A percentile compares a stretch with the other conserved stretches of the same genome.
These are phyloP conservation scores for Mortierella sp. DNA, from an alignment of 371 early-diverging fungal genomes.

Conservation along the genomic window DNA sequence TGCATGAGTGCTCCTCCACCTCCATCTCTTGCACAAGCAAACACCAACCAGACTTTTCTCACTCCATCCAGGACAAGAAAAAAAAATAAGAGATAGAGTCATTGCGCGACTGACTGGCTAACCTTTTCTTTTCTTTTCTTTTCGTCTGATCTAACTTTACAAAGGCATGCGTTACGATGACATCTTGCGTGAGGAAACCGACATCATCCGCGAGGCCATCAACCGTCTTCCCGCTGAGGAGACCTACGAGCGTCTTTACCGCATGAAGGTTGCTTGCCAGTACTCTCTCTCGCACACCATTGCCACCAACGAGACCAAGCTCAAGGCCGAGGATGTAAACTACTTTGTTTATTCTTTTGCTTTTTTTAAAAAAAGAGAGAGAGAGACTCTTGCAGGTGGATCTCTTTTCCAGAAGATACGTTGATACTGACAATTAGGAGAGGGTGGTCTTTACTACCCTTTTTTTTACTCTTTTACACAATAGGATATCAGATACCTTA, in stretches of 20 bases:
- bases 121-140: background rate
- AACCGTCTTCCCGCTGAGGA: constrained; percentile 83
- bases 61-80: too few relatives aligned
- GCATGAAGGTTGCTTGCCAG: constrained; percentile 86
- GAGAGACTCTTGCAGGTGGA: background rate
- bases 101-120: background rate
- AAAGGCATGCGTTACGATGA: constrained; percentile 95
- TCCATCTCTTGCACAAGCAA: too few relatives aligned
- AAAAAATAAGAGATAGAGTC: too few relatives aligned
- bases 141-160: background rate
- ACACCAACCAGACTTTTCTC: too few relatives aligned
- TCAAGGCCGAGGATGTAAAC: constrained; percentile 80
- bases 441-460: background rate
- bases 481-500: constrained; percentile 85
- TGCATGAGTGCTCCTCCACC: too few relatives aligned
- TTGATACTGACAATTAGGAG: background rate
- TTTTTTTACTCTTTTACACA: constrained; percentile 3
- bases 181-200: constrained; percentile 87
- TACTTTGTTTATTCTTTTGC: background rate
- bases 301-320: constrained; percentile 80
- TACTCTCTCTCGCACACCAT: constrained; percentile 76
- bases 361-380: background rate
- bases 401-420: background rate
- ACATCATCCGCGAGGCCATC: constrained; percentile 87
- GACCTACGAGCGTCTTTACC: constrained; percentile 81